Evolutionary conservation across 73 alveolate genomes (phyloP).

Genomic region (Halteria grandinella): DNA sequence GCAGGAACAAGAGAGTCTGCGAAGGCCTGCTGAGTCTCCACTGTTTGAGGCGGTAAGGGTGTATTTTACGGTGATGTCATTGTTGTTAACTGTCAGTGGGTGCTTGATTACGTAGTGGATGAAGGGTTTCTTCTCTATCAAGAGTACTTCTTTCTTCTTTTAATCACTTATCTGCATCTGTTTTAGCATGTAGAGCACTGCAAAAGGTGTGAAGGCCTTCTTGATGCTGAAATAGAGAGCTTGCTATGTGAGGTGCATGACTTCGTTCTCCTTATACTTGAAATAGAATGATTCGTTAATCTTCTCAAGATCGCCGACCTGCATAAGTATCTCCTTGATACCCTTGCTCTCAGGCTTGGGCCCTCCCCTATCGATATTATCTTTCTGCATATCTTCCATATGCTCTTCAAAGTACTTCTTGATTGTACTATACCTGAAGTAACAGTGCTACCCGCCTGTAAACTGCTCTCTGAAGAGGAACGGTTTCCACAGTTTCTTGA

Average conservation of each 20-base stretch:
- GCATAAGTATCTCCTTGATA: background rate
- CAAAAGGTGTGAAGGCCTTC: slow-evolving; percentile 17
- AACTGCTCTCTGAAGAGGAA: background rate
- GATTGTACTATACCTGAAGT: background rate
- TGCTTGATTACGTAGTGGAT: background rate
- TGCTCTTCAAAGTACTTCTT: background rate
- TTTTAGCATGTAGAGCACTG: background rate
- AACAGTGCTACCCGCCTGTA: slow-evolving; percentile 19
- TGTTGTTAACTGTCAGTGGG: background rate
- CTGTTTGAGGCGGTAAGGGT: background rate
- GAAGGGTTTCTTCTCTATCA: background rate
- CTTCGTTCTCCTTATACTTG: slow-evolving; percentile 10
- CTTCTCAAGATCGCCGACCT: background rate
- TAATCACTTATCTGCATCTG: background rate
- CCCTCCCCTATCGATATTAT: background rate
- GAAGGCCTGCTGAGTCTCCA: background rate
- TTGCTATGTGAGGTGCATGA: background rate
- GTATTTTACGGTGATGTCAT: background rate
- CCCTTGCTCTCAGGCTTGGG: background rate
- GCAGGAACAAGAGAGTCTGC: background rate
- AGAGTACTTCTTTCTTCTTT: background rate
- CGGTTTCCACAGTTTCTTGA: slow-evolving; percentile 11
- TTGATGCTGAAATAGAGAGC: slow-evolving; percentile 4
- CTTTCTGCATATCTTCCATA: background rate
- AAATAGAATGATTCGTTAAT: slow-evolving; percentile 8